phyloP scores from a whole-genome alignment of 345 rosid species.

The Hirschfeldia incana region DNA sequence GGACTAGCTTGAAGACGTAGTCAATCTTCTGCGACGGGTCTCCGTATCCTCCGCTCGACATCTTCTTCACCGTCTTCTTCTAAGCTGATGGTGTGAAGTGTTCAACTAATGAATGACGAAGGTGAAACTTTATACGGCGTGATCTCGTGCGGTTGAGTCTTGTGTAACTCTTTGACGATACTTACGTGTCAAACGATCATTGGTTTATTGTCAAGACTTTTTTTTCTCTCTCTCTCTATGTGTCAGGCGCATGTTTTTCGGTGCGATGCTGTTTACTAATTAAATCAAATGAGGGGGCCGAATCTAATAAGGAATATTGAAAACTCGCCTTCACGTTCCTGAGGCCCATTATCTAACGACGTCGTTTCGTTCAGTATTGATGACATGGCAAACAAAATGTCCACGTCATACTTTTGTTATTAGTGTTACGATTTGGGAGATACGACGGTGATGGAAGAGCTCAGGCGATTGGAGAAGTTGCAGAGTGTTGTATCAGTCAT shows the following conservation, averaged over 20 bases:
- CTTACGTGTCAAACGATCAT: not conserved
- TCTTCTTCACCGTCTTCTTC: conserved; percentile 20
- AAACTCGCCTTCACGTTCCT: not conserved
- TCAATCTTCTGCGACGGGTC: conserved; percentile 64
- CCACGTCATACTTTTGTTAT: not conserved
- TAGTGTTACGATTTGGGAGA: not conserved
- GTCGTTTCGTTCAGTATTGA: not conserved
- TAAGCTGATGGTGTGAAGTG: not conserved
- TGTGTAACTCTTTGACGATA: not conserved
- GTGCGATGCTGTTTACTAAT: not conserved
- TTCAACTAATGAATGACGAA: not conserved
- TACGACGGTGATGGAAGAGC: conserved; percentile 56
- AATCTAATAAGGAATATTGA: not conserved
- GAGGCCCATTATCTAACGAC: conserved; percentile 7
- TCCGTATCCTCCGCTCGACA: conserved; percentile 60
- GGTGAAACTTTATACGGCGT: not conserved
- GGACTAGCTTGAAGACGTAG: conserved; percentile 78
- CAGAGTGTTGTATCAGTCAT: conserved; percentile 57
- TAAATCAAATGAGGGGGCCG: not conserved
- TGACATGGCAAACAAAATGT: not conserved
- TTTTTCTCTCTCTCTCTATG: not conserved
- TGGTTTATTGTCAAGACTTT: not conserved
- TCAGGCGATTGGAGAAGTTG: conserved; percentile 64
- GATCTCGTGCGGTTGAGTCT: conserved; percentile 1
- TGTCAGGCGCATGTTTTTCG: conserved; percentile 26